phyloP scores from a whole-genome alignment of 1,284 basidiomycete species.

The Mrakiaceae sp. region DNA sequence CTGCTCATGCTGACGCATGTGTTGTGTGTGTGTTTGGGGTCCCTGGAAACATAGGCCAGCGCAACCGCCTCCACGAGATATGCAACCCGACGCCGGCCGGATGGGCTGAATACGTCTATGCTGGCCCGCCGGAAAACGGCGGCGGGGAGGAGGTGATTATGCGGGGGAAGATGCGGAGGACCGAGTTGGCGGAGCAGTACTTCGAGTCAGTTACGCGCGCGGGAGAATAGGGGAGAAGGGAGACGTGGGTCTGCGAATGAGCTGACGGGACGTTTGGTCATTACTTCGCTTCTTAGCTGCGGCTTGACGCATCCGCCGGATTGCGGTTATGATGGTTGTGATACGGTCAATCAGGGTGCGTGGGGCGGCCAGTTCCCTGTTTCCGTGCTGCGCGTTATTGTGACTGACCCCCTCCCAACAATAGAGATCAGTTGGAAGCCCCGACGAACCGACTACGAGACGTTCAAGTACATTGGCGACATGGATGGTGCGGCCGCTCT shows the following conservation, averaged over 20 bases:
- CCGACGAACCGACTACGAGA: not conserved
- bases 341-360: not conserved
- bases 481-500: not conserved
- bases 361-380: too few species aligned
- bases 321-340: constrained; percentile 6
- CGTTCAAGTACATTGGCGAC: not conserved
- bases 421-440: not conserved
- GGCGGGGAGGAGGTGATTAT: too few species aligned
- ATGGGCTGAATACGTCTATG: too few species aligned
- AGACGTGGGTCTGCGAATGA: too few species aligned
- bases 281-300: not conserved
- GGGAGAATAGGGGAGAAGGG: too few species aligned
- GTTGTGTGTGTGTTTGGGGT: too few species aligned
- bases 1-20: too few species aligned
- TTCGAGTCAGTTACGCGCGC: not conserved
- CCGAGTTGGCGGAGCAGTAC: not conserved
- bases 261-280: not conserved
- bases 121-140: too few species aligned
- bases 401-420: not conserved
- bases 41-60: too few species aligned
- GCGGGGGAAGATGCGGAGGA: not conserved
- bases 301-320: not conserved
- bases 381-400: not conserved
- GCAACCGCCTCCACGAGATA: too few species aligned
- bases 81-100: too few species aligned